Evolutionary conservation across 768 basidiomycete genomes (phyloP).

Genomic region (Kockovaella imperatae): DNA sequence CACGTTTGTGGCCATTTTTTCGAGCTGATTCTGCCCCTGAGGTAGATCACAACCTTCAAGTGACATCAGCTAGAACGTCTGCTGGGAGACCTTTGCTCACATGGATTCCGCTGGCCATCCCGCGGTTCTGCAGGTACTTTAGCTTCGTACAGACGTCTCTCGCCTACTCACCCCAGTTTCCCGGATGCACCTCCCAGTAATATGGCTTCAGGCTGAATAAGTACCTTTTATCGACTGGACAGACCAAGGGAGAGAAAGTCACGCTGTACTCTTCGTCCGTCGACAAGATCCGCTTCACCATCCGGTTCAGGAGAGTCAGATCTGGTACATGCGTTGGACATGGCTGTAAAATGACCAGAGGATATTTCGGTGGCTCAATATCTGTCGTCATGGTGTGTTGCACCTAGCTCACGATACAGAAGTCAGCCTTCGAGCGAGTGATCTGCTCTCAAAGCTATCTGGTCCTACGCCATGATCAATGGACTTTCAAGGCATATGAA

Average conservation of each 20-base stretch:
- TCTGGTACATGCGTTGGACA: not conserved
- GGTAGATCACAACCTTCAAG: constrained; percentile 8
- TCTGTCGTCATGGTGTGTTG: too few relatives aligned
- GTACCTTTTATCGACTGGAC: constrained; percentile 7
- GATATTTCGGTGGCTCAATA: constrained; percentile 8
- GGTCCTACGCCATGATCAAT: too few relatives aligned
- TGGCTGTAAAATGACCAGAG: not conserved
- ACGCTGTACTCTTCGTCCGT: constrained; percentile 5
- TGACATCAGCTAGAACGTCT: not conserved
- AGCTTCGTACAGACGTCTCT: not conserved
- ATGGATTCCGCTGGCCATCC: constrained; percentile 16
- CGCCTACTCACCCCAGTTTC: constrained; percentile 13
- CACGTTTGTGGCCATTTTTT: constrained; percentile 2
- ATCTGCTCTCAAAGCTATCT: too few relatives aligned
- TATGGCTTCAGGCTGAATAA: constrained; percentile 13
- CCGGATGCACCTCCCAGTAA: constrained; percentile 7
- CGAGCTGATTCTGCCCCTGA: constrained; percentile 10
- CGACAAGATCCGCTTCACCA: not conserved
- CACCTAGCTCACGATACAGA: too few relatives aligned
- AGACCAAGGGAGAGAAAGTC: constrained; percentile 2
- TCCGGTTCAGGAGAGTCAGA: not conserved
- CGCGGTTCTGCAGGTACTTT: constrained; percentile 8
- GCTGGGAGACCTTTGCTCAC: constrained; percentile 1
- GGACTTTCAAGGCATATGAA: too few relatives aligned
- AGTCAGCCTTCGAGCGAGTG: too few relatives aligned